Evolutionary conservation across 768 basidiomycete species (phyloP).

Genomic region (Clathrus columnatus): DNA sequence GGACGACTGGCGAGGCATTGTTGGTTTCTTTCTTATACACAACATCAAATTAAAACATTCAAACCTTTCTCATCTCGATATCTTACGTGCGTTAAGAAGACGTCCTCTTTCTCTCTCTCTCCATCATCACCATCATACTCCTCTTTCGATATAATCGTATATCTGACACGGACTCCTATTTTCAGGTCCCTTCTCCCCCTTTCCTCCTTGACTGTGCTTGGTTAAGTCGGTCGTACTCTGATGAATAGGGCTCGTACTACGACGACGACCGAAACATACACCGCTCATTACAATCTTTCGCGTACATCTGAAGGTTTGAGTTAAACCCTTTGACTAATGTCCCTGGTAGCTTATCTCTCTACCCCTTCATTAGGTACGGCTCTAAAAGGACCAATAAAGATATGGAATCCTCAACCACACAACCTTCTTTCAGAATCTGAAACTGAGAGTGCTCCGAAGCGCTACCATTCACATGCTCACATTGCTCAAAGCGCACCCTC

Average conservation of each 20-base stretch:
- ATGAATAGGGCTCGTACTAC: slow-evolving; percentile 7
- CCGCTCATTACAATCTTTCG: slow-evolving; percentile 2
- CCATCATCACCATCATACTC: background rate
- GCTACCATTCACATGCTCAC: background rate
- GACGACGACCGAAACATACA: slow-evolving; percentile 1
- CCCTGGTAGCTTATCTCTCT: slow-evolving; percentile 3
- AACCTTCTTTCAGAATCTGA: slow-evolving; percentile 6
- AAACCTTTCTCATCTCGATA: background rate
- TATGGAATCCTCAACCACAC: slow-evolving; percentile 8
- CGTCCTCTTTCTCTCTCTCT: background rate
- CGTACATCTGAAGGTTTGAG: background rate
- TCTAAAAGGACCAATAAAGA: slow-evolving; percentile 5
- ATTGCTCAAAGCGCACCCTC: background rate
- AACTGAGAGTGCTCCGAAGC: slow-evolving; percentile 1
- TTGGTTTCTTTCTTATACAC: background rate
- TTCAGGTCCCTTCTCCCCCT: background rate
- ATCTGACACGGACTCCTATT: background rate
- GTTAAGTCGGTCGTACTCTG: background rate
- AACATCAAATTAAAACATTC: background rate
- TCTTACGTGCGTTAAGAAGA: background rate
- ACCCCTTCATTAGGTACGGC: slow-evolving; percentile 2
- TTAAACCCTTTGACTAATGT: background rate
- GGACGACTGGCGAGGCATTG: background rate
- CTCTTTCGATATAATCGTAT: background rate
- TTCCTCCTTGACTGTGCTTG: background rate